phyloP scores from a whole-genome alignment of 805 yeast species.

The Metschnikowia vanudenii region DNA sequence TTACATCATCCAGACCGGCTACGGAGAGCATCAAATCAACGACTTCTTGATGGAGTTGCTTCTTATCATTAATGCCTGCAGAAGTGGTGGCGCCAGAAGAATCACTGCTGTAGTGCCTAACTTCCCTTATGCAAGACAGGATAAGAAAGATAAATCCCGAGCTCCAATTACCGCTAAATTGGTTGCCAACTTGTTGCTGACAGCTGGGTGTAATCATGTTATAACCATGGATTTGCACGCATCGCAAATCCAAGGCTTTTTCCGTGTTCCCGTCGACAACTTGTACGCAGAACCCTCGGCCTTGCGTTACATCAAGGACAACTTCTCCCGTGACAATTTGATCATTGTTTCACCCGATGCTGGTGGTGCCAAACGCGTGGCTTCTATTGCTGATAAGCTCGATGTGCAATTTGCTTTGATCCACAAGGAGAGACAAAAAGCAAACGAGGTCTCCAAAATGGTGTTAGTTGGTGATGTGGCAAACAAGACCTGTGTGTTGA shows the following conservation, averaged over 20 bases:
- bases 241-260: constrained; percentile 96
- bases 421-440: constrained; percentile 93
- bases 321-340: constrained; percentile 50
- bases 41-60: constrained; percentile 85
- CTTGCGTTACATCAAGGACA: constrained; percentile 72
- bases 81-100: constrained; percentile 91
- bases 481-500: constrained; percentile 76
- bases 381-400: constrained; percentile 85
- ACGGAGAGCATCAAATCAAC: constrained; percentile 65
- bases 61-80: constrained; percentile 90
- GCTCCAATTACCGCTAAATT: constrained; percentile 96
- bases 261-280: constrained; percentile 93
- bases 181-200: constrained; percentile 84
- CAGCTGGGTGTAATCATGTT: constrained; percentile 94
- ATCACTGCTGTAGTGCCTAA: constrained; percentile 94
- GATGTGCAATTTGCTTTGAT: constrained; percentile 93
- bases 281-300: constrained; percentile 93
- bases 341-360: constrained; percentile 96
- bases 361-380: constrained; percentile 98
- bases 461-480: constrained; percentile 93
- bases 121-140: constrained; percentile 97
- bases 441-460: constrained; percentile 94
- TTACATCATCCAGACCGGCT: constrained; percentile 80
- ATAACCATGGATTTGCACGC: constrained; percentile 98
- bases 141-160: constrained; percentile 90